These are phyloP conservation scores for Cladorrhinum sp. DNA, from an alignment of 2,329 filamentous ascomycete species.

Conservation along the genomic window DNA sequence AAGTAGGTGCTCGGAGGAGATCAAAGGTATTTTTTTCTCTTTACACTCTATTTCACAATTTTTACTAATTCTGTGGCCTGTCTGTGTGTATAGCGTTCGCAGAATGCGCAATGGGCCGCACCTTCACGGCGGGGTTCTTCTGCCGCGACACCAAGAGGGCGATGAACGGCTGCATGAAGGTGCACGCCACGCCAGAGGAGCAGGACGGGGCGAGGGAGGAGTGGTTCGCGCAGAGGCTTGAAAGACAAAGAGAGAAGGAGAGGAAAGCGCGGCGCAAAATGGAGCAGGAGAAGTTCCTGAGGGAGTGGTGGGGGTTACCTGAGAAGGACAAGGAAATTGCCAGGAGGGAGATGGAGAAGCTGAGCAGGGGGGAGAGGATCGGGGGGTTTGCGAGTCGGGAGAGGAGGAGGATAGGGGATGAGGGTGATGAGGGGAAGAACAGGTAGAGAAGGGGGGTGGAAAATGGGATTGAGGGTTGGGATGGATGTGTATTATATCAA, in stretches of 20 bases:
- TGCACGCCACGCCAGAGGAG: slow-evolving; percentile 78
- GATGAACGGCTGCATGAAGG: slow-evolving; percentile 95
- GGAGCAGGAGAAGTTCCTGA: slow-evolving; percentile 63
- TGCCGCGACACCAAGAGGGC: slow-evolving; percentile 74
- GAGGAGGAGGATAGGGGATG: slow-evolving; percentile 24
- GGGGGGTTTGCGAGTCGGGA: slow-evolving; percentile 50
- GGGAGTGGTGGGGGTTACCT: slow-evolving; percentile 66
- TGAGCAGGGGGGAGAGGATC: slow-evolving; percentile 50
- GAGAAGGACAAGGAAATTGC: slow-evolving; percentile 52
- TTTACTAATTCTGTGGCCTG: no score
- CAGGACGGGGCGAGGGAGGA: slow-evolving; percentile 87
- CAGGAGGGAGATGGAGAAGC: slow-evolving; percentile 52
- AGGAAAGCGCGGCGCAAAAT: slow-evolving; percentile 56
- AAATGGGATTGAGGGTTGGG: background rate
- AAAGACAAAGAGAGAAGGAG: slow-evolving; percentile 66
- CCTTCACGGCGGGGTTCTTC: slow-evolving; percentile 81
- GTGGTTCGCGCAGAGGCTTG: slow-evolving; percentile 79
- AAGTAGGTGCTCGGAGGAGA: slow-evolving; percentile 70
- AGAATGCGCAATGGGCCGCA: slow-evolving; percentile 80
- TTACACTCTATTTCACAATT: no score
- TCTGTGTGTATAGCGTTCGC: slow-evolving; percentile 71
- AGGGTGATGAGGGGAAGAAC: background rate
- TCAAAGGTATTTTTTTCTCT: slow-evolving; percentile 57
- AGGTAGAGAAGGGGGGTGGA: background rate
- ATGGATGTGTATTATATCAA: slow-evolving; percentile 1